Conservation (phyloP, 164 flowering plant genomes). For the Magnolia kwangsiensis region DNA sequence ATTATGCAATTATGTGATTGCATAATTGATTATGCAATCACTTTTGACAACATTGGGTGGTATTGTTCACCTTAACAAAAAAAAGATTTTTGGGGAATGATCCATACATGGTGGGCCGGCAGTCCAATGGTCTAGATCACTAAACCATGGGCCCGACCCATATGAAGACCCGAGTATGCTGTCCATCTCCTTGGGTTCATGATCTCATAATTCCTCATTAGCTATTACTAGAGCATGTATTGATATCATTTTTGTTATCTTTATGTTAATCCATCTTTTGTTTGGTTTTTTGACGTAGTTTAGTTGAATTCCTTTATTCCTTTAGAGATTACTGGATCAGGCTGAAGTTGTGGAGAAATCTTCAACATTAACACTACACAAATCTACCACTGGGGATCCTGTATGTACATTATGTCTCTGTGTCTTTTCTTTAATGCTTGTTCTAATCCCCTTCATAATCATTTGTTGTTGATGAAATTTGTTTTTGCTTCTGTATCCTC, state of each 20-base stretch:
- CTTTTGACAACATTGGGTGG: too few relatives aligned
- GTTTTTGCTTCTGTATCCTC: conserved; percentile 7
- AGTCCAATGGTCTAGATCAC: too few relatives aligned
- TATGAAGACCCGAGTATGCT: too few relatives aligned
- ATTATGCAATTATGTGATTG: too few relatives aligned
- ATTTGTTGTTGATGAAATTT: background rate
- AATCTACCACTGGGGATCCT: conserved; percentile 24
- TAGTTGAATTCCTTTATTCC: background rate
- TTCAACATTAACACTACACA: conserved; percentile 9
- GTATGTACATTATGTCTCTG: conserved; percentile 16
- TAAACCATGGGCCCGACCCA: too few relatives aligned
- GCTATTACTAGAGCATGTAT: background rate
- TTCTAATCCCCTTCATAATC: background rate
- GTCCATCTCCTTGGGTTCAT: too few relatives aligned
- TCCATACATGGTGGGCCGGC: too few relatives aligned
- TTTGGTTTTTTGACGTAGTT: background rate
- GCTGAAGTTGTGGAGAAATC: conserved; percentile 15
- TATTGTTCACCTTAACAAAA: too few relatives aligned
- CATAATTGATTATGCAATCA: too few relatives aligned
- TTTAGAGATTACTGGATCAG: conserved; percentile 12
- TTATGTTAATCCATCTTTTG: background rate
- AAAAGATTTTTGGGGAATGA: too few relatives aligned
- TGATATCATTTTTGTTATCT: background rate
- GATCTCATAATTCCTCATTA: too few relatives aligned
- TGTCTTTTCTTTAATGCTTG: background rate